Base-by-base conservation (phyloP, 805 yeast genomes). In the Ascoidea rubescens region DNA sequence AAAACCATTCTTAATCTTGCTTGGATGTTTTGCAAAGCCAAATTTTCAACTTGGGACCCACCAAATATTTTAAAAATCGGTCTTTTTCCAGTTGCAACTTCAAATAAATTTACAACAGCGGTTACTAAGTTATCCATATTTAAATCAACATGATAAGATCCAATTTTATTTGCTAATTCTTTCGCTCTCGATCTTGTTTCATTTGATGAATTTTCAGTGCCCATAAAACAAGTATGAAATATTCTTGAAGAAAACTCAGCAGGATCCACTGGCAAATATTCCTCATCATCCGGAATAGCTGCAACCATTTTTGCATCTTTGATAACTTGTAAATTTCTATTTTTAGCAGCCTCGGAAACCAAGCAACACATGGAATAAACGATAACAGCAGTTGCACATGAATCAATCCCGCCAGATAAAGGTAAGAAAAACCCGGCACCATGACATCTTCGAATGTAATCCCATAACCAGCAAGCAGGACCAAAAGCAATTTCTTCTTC, bases 381-480 rank as follows among this genome's bases (percentile, higher is more conserved):
- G 60, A 93, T 89, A 16, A 86, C 86, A 0, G 98, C 93, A 0
- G 99, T 93, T 1, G 99, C 96, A 71, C 99, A 95, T 43, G 96
- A 86, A 64, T 93, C 99, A 57, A 93, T 91, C 50, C 99, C 99
- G 17, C 99, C 99, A 65, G 95, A 84, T 50, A 93, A 71, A 0
- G 99, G 98, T 48, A 93, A 71, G 67, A 93, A 95, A 64, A 75
- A 93, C 0, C 99, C 99, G 0, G 89, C 87, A 50, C 93, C 86
- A 58, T 79, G 79, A 59, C 95, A 87, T 57, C 99, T 77, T 65
- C 99, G 78, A 54, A 93, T 73, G 62, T 93, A 93, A 66, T 93
- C 99, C 99, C 99, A 93, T 57, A 93, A 67, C 99, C 99, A 93
- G 66, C 99, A 93, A 0, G 99, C 99, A 0, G 99, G 99, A 0